Conservation (phyloP, 2,329 filamentous ascomycete genomes). For the Shiraia sp. region DNA sequence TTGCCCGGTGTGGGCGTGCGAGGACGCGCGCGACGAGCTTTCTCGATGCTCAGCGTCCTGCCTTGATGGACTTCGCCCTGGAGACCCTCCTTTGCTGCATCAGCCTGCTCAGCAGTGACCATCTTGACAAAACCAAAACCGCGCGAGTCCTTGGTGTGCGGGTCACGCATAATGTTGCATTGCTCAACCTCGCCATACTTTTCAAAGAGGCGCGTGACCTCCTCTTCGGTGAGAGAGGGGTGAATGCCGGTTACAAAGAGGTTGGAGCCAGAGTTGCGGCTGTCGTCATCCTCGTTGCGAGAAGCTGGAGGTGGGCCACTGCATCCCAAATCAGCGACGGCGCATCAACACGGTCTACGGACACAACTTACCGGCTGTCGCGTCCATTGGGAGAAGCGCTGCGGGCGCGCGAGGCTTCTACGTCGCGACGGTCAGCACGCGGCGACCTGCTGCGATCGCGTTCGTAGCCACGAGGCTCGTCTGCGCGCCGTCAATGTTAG, state of each 20-base stretch:
- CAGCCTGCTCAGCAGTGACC: constrained; percentile 90
- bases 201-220: constrained; percentile 93
- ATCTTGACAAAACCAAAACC: constrained; percentile 99
- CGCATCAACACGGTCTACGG: constrained; percentile 1
- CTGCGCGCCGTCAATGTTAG: constrained; percentile 33
- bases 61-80: constrained; percentile 96
- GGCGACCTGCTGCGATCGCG: constrained; percentile 70
- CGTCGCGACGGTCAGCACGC: constrained; percentile 53
- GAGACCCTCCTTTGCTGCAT: constrained; percentile 93
- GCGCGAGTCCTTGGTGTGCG: constrained; percentile 96
- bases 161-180: constrained; percentile 99
- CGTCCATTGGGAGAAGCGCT: constrained; percentile 68
- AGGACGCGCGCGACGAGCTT: constrained; percentile 91
- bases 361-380: constrained; percentile 41
- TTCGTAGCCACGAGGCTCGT: constrained; percentile 65
- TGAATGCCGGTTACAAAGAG: constrained; percentile 99
- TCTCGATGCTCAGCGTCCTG: constrained; percentile 96
- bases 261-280: constrained; percentile 92
- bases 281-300: constrained; percentile 75
- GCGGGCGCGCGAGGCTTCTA: constrained; percentile 63
- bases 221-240: constrained; percentile 83
- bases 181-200: constrained; percentile 99
- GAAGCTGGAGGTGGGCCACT: constrained; percentile 54
- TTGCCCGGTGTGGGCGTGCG: constrained; percentile 97
- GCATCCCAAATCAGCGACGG: constrained; percentile 25